Conservation (phyloP, 768 basidiomycete genomes). For the Mycena rosella region DNA sequence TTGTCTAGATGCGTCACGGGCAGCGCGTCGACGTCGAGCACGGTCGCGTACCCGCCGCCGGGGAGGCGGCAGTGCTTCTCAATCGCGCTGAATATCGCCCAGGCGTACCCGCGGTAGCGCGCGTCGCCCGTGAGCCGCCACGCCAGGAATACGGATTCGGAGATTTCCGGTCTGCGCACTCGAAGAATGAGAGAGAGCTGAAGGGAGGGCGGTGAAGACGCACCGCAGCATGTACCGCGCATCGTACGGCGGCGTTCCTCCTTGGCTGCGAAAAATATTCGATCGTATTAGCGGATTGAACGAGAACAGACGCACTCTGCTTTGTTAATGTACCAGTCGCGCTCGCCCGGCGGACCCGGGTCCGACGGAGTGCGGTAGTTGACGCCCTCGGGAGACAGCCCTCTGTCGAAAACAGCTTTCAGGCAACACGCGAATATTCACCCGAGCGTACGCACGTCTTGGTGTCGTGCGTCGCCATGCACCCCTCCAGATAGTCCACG, state of each 20-base stretch:
- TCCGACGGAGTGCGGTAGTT: slow-evolving; percentile 68
- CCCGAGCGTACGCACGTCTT: slow-evolving; percentile 60
- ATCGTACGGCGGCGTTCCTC: slow-evolving; percentile 38
- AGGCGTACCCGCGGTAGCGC: slow-evolving; percentile 74
- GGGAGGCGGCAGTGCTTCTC: slow-evolving; percentile 70
- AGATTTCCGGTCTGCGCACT: slow-evolving; percentile 72
- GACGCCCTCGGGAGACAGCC: slow-evolving; percentile 77
- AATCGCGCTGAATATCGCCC: slow-evolving; percentile 80
- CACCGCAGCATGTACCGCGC: slow-evolving; percentile 43
- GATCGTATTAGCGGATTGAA: neutral
- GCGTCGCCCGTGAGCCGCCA: slow-evolving; percentile 77
- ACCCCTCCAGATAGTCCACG: slow-evolving; percentile 74
- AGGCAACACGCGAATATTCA: too few species aligned
- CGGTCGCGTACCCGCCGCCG: slow-evolving; percentile 74
- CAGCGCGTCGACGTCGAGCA: slow-evolving; percentile 75
- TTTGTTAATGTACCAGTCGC: slow-evolving; percentile 83
- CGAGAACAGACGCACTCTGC: slow-evolving; percentile 49
- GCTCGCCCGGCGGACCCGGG: slow-evolving; percentile 50
- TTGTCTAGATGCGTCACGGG: slow-evolving; percentile 72
- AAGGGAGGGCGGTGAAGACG: neutral
- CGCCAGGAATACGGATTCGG: slow-evolving; percentile 82
- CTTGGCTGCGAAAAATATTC: slow-evolving; percentile 24
- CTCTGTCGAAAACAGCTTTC: too few species aligned
- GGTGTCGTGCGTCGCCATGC: slow-evolving; percentile 75
- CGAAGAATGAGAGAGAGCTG: slow-evolving; percentile 21